Evolutionary conservation across 169 alveolate species (phyloP).

Genomic region (Plasmodium malariae): DNA sequence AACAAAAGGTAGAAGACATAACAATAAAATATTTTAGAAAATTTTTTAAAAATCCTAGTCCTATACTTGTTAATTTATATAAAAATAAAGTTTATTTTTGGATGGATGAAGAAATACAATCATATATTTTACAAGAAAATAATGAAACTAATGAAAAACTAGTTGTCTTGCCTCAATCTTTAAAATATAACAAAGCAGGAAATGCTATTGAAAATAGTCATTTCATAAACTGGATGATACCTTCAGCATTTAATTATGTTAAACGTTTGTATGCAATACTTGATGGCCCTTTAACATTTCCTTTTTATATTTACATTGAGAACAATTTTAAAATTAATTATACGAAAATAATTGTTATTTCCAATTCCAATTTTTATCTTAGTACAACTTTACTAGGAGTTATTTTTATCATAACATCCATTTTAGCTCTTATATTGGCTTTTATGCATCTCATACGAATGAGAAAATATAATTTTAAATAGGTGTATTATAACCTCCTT

Average conservation of each 20-base stretch:
- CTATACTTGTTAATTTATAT: neutral
- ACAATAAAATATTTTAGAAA: constrained; percentile 66
- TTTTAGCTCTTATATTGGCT: constrained; percentile 32
- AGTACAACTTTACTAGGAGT: constrained; percentile 23
- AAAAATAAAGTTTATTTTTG: constrained; percentile 51
- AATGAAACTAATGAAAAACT: constrained; percentile 54
- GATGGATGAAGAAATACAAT: constrained; percentile 56
- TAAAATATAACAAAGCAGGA: constrained; percentile 81
- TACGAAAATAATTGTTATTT: constrained; percentile 38
- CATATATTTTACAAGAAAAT: constrained; percentile 33
- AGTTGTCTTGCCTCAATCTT: constrained; percentile 59
- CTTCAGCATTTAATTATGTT: constrained; percentile 84
- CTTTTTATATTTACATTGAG: constrained; percentile 80
- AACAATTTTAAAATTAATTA: constrained; percentile 59
- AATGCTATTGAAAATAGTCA: constrained; percentile 87
- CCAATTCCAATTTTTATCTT: constrained; percentile 18
- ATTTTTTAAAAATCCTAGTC: constrained; percentile 45
- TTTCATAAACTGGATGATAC: constrained; percentile 89
- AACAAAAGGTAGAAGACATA: constrained; percentile 51
- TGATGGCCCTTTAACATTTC: constrained; percentile 82
- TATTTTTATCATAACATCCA: constrained; percentile 37
- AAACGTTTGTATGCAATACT: constrained; percentile 86
- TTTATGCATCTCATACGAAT: constrained; percentile 32
- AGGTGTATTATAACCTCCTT: no score
- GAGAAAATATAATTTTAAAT: constrained; percentile 41